Evolutionary conservation across 2,329 filamentous ascomycete species (phyloP).

Genomic region (Reticulascus tulasneorum): DNA sequence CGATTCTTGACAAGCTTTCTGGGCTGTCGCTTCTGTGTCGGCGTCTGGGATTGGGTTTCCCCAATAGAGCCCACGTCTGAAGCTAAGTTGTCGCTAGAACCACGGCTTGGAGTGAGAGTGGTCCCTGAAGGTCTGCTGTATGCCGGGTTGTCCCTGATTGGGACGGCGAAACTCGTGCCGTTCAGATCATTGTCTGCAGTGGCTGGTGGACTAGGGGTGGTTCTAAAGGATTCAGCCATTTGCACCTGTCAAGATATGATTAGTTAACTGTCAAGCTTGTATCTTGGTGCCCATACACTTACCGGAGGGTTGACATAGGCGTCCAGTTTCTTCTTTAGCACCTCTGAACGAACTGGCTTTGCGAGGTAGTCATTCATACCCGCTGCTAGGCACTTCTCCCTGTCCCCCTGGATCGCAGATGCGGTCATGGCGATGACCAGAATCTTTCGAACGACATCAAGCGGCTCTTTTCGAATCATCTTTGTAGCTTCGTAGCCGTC

Average conservation of each 20-base stretch:
- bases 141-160: constrained; percentile 19
- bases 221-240: too few species aligned
- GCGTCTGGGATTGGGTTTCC: constrained; percentile 12
- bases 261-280: too few species aligned
- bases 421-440: constrained; percentile 98
- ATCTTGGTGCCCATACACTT: constrained; percentile 9
- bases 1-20: constrained; percentile 39
- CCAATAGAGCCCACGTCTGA: constrained; percentile 23
- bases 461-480: constrained; percentile 70
- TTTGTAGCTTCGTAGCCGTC: constrained; percentile 91
- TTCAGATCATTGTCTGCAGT: constrained; percentile 13
- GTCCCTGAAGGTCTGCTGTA: constrained; percentile 17
- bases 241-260: too few species aligned
- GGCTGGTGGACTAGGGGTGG: constrained; percentile 17
- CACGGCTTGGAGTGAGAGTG: constrained; percentile 19
- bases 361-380: constrained; percentile 98
- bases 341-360: constrained; percentile 87
- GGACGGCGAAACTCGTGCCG: constrained; percentile 13
- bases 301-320: constrained; percentile 43
- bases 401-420: constrained; percentile 87
- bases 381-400: constrained; percentile 90
- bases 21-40: constrained; percentile 29
- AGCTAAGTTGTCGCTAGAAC: constrained; percentile 28
- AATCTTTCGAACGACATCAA: constrained; percentile 73
- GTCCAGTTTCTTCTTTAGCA: constrained; percentile 77